Percentiles rank a stretch among this genome's conserved stretches.
These are phyloP conservation scores for Comarum palustre DNA, from an alignment of 306 rosid species.

Conservation along the genomic window DNA sequence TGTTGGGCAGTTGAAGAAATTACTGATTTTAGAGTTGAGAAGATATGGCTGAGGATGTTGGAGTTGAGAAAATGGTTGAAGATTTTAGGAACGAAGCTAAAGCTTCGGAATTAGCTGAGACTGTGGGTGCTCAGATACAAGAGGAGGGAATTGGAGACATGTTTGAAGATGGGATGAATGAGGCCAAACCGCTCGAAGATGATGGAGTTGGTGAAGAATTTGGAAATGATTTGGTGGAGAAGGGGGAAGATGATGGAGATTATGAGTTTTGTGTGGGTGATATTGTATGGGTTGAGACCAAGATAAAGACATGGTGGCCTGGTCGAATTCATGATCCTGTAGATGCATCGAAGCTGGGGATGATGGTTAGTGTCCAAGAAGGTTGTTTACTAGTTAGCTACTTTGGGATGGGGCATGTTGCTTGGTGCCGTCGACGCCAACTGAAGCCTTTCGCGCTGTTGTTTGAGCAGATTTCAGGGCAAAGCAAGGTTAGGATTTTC, in stretches of 20 bases:
- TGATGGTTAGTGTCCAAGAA: constrained; percentile 14
- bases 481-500: constrained; percentile 41
- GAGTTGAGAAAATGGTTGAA: constrained; percentile 13
- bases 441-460: constrained; percentile 37
- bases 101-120: too few relatives aligned
- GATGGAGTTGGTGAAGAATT: constrained; percentile 19
- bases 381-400: constrained; percentile 32
- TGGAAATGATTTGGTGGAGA: constrained; percentile 25
- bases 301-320: constrained; percentile 58
- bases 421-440: constrained; percentile 36
- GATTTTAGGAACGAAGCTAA: neutral
- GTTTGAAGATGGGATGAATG: neutral
- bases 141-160: neutral
- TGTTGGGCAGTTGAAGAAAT: too few relatives aligned
- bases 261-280: constrained; percentile 40
- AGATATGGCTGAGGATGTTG: constrained; percentile 7
- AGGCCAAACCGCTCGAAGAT: neutral
- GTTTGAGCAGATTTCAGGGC: constrained; percentile 34
- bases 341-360: constrained; percentile 22
- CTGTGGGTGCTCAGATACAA: neutral
- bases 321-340: constrained; percentile 42
- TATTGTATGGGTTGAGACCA: constrained; percentile 52
- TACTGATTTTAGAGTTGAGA: neutral
- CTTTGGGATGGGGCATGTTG: constrained; percentile 41
- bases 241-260: constrained; percentile 16